Base-by-base conservation (phyloP, 441 rosid species). In the Pelargonium cotyledonis region DNA sequence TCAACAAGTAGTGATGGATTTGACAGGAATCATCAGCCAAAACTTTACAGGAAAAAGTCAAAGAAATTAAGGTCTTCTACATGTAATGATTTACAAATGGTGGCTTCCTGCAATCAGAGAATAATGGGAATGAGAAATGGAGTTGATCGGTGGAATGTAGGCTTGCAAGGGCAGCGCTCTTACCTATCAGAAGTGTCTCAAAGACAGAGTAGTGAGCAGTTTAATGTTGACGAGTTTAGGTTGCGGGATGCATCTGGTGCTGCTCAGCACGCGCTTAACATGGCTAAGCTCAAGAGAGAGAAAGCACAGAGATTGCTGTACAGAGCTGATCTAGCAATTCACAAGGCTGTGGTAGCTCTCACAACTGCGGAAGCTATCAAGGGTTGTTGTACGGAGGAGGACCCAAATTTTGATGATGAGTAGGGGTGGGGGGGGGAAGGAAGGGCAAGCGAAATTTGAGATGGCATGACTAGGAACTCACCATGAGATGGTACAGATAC, bases 331-430 rank as follows among this genome's bases (percentile, higher is more conserved):
- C 74, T 90, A 74, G 90, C 92, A 16, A 85, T 92, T 63, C 96
- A 92, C 85, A 92, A 83, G 83, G 99, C 97, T 70, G 92, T 87
- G 71, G 85, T 82, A 76, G 89, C 96, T 71, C 86, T 90, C 73
- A 84, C 85, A 89, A 87, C 84, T 74, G 97, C 96, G 8, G 96
- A 91, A 72, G 97, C 97, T 6, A 79, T 87, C 15, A 88, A 79
- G 80, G 88, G 80, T 72, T 77, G 91, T 23, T 23, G 26, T 23
- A 23, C 26, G 26, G 26, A 23, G 26, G 26, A 23, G 26, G 26
- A 23, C 26, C 26, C 26, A 23, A 23, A 23, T 62, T 83, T 80
- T 15, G 79, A 73, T 75, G 83, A 84, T 55, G 61, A 55, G 16
- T 6, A 55, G 61, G 6, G 16, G 10, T n/a, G n/a, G n/a, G n/a